A percentile compares a stretch with the other conserved stretches of the same genome.
Evolutionary conservation across 2,329 filamentous ascomycete genomes (phyloP).

Genomic region (Didymella pomorum): DNA sequence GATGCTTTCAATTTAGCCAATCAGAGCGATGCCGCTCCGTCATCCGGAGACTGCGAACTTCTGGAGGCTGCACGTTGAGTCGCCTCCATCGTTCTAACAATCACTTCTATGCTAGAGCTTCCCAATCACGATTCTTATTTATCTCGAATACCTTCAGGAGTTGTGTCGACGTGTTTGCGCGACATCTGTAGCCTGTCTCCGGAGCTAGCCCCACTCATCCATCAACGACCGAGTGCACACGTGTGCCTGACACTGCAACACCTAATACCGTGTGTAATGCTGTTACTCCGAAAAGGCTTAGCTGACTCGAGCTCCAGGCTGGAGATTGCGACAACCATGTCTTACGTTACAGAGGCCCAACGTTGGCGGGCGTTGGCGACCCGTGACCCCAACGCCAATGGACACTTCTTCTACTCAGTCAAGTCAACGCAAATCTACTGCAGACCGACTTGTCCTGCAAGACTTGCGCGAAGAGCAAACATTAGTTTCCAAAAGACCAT

Average conservation of each 20-base stretch:
- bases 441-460: conserved; percentile 66
- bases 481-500: conserved; percentile 63
- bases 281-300: not conserved
- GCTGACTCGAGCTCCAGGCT: not conserved
- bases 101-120: not conserved
- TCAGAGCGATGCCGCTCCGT: conserved; percentile 24
- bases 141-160: not conserved
- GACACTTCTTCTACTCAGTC: conserved; percentile 64
- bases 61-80: conserved; percentile 3
- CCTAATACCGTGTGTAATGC: not conserved
- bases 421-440: conserved; percentile 67
- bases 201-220: conserved; percentile 8
- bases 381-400: conserved; percentile 55
- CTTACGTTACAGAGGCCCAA: conserved; percentile 42
- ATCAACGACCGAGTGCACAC: not conserved
- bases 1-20: conserved; percentile 37
- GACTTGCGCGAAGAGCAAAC: conserved; percentile 65
- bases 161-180: not conserved
- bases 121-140: not conserved
- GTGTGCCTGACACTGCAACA: not conserved
- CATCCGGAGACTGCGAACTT: conserved; percentile 12
- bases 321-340: conserved; percentile 26
- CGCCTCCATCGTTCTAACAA: conserved; percentile 12
- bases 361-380: conserved; percentile 55
- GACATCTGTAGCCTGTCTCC: not conserved